These are phyloP conservation scores for Colletotrichum sp. DNA, from an alignment of 2,329 filamentous ascomycete species.

Conservation along the genomic window DNA sequence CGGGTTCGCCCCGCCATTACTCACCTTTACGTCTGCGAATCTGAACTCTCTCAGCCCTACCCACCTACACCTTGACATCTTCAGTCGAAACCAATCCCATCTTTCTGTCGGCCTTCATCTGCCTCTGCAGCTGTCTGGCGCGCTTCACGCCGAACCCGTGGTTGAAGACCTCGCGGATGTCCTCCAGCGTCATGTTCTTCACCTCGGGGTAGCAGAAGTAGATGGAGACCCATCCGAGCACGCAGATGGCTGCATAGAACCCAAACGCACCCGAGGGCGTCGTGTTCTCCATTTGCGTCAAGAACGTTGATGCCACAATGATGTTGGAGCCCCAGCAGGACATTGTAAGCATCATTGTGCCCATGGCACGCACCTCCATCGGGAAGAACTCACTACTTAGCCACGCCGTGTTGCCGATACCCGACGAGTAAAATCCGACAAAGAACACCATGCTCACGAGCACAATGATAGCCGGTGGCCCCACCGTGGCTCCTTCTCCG, in stretches of 20 bases:
- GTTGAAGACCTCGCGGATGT: slow-evolving; percentile 54
- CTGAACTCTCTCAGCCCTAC: background rate
- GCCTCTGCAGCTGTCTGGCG: slow-evolving; percentile 41
- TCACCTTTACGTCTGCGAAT: background rate
- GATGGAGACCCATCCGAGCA: slow-evolving; percentile 49
- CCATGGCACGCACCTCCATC: slow-evolving; percentile 51
- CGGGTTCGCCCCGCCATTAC: background rate
- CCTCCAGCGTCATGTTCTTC: slow-evolving; percentile 59
- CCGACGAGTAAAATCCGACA: slow-evolving; percentile 46
- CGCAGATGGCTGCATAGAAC: slow-evolving; percentile 55
- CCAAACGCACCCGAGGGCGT: slow-evolving; percentile 55
- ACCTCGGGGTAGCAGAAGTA: slow-evolving; percentile 59
- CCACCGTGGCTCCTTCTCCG: slow-evolving; percentile 33
- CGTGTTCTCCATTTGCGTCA: slow-evolving; percentile 53
- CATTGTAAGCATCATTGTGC: slow-evolving; percentile 53
- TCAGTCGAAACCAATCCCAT: background rate
- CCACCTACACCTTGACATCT: background rate
- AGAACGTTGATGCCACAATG: slow-evolving; percentile 54
- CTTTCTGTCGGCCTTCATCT: slow-evolving; percentile 25
- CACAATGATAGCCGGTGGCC: slow-evolving; percentile 35
- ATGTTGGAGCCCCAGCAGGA: slow-evolving; percentile 52
- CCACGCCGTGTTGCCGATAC: slow-evolving; percentile 53
- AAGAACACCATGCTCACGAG: slow-evolving; percentile 48
- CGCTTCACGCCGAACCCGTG: slow-evolving; percentile 50
- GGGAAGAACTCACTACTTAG: slow-evolving; percentile 50